Percentiles rank a stretch among this genome's conserved stretches.
Evolutionary conservation across 495 filamentous ascomycete species (phyloP).

Genomic region (Hypoxylon perforatum): DNA sequence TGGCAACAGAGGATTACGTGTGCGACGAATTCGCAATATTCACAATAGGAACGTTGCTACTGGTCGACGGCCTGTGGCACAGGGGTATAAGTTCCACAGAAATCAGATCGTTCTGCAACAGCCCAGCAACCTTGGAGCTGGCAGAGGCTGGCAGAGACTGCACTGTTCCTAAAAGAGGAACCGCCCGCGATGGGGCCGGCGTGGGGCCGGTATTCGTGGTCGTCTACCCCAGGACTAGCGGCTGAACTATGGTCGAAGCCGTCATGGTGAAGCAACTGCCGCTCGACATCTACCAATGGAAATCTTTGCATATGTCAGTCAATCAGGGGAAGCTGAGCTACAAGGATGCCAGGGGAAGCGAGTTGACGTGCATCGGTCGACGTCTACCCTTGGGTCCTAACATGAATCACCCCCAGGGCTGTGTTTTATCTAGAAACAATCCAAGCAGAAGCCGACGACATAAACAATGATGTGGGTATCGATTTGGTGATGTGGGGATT

Average conservation of each 20-base stretch:
- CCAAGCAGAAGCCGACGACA: not conserved
- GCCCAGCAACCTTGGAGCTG: not conserved
- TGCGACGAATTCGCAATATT: not conserved
- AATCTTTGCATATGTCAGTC: not conserved
- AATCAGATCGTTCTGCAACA: not conserved
- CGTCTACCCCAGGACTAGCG: not conserved
- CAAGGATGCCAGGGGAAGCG: not conserved
- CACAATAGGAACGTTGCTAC: not conserved
- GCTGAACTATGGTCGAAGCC: not conserved
- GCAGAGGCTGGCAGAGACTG: not conserved
- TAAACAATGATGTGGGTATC: not conserved
- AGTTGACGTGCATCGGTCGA: not conserved
- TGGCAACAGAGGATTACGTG: slow-evolving; percentile 26
- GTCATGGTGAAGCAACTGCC: not conserved
- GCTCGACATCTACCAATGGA: not conserved
- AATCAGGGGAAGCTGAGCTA: not conserved
- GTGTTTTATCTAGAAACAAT: not conserved
- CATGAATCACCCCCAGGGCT: not conserved
- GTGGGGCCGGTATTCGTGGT: not conserved
- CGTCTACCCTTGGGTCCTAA: not conserved
- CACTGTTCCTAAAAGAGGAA: not conserved
- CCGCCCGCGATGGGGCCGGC: not conserved
- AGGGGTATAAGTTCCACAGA: not conserved
- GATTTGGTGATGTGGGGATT: not conserved
- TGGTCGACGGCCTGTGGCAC: not conserved